phyloP scores from a whole-genome alignment of 2,329 filamentous ascomycete species.

The Colletotrichum lini region DNA sequence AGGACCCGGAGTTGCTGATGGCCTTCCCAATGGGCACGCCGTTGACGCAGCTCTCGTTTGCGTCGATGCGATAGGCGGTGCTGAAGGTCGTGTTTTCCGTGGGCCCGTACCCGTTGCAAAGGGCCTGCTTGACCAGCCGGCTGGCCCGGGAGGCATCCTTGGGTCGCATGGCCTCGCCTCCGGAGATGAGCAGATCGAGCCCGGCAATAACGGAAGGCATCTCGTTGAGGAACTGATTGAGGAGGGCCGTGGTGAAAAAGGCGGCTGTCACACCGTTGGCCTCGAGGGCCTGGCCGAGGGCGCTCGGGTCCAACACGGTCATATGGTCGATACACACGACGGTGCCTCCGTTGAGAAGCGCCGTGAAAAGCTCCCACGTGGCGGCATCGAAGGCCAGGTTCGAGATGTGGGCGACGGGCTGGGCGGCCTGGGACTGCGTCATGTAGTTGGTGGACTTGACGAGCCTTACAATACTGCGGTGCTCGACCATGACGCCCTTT shows the following conservation, averaged over 20 bases:
- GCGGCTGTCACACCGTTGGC: constrained; percentile 54
- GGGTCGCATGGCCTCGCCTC: constrained; percentile 47
- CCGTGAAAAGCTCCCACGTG: constrained; percentile 42
- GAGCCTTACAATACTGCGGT: constrained; percentile 40
- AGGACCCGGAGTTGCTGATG: constrained; percentile 44
- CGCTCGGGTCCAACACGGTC: constrained; percentile 33
- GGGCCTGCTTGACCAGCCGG: not conserved
- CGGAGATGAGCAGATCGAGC: constrained; percentile 54
- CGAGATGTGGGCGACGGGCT: not conserved
- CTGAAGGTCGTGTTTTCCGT: constrained; percentile 39
- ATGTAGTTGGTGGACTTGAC: constrained; percentile 13
- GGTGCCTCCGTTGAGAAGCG: constrained; percentile 44
- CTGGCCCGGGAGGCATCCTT: constrained; percentile 17
- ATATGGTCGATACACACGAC: constrained; percentile 44
- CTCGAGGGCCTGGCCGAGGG: constrained; percentile 39
- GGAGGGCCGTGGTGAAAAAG: constrained; percentile 42
- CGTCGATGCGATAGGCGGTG: not conserved
- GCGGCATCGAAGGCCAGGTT: constrained; percentile 45
- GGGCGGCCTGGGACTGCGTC: not conserved
- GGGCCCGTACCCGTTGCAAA: constrained; percentile 40
- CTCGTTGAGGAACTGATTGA: constrained; percentile 46
- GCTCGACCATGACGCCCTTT: constrained; percentile 61
- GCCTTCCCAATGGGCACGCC: constrained; percentile 44
- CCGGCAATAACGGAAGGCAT: constrained; percentile 52
- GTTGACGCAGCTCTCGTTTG: constrained; percentile 23